Conservation (phyloP, 2,329 filamentous ascomycete species). For the Aspergillus novofumigatus region DNA sequence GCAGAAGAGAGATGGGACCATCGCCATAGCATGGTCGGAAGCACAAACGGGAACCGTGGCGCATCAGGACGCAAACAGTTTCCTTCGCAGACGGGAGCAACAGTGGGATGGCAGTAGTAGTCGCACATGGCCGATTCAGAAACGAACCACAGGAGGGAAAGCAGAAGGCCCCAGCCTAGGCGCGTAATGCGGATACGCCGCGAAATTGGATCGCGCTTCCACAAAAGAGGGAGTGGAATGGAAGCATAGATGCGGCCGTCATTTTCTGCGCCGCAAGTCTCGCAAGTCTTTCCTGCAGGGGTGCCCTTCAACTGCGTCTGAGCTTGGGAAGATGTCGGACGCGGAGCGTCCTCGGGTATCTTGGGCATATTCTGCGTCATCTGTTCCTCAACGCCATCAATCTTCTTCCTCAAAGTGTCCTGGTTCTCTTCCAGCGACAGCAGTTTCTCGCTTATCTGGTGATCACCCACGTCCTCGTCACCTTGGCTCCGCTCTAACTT, state of each 20-base stretch:
- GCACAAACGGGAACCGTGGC: conserved; percentile 52
- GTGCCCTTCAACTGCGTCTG: conserved; percentile 4
- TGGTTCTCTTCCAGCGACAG: conserved; percentile 38
- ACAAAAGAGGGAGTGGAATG: conserved; percentile 35
- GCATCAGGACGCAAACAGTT: conserved; percentile 50
- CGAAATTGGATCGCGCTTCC: conserved; percentile 26
- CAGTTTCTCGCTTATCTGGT: conserved; percentile 38
- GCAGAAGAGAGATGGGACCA: conserved; percentile 38
- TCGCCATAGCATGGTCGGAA: conserved; percentile 52
- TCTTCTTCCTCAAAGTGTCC: conserved; percentile 37
- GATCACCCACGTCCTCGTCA: conserved; percentile 22
- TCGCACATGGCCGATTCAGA: conserved; percentile 48
- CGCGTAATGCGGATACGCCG: conserved; percentile 31
- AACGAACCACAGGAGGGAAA: conserved; percentile 47
- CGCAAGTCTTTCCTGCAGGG: conserved; percentile 15
- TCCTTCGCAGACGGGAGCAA: conserved; percentile 46
- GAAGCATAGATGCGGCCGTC: conserved; percentile 28
- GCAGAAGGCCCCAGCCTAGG: conserved; percentile 37
- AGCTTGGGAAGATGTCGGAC: conserved; percentile 12
- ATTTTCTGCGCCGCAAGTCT: conserved; percentile 19
- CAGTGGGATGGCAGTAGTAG: conserved; percentile 49
- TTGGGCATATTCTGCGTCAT: conserved; percentile 25
- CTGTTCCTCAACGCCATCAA: conserved; percentile 36
- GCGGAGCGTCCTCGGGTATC: conserved; percentile 11
- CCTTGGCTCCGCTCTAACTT: conserved; percentile 19